These are phyloP conservation scores for Cucurbita argyrosperma DNA, from an alignment of 306 rosid species.

Conservation along the genomic window DNA sequence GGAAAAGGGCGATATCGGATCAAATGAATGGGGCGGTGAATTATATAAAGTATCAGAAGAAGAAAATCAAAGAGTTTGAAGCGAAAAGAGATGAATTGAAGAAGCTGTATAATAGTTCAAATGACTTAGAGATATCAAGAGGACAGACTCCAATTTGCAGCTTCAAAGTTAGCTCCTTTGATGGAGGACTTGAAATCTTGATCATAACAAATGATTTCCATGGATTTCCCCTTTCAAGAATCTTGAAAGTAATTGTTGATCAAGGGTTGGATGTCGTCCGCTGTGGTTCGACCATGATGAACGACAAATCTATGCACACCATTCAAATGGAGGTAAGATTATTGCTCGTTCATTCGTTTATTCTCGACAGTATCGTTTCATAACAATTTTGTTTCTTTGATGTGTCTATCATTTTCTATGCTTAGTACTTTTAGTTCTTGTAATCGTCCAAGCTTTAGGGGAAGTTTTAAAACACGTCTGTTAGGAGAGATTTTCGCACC, in stretches of 20 bases:
- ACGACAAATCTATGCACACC: conserved; percentile 27
- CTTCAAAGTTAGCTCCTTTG: not conserved
- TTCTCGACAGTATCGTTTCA: not conserved
- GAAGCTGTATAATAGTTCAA: conserved; percentile 1
- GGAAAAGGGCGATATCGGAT: conserved; percentile 64
- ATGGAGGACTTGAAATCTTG: conserved; percentile 19
- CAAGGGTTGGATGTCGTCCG: conserved; percentile 27
- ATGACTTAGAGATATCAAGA: not conserved
- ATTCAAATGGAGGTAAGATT: conserved; percentile 29
- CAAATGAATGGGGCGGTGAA: conserved; percentile 49
- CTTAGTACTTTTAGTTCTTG: not conserved
- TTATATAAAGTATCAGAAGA: conserved; percentile 36
- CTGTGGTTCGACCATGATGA: conserved; percentile 18
- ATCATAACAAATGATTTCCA: conserved; percentile 14
- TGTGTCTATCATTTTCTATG: not conserved
- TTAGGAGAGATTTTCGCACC: no score
- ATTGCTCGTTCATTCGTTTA: not conserved
- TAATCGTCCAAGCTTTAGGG: no score
- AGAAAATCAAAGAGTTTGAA: conserved; percentile 25
- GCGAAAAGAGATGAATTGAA: conserved; percentile 34
- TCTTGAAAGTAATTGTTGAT: conserved; percentile 18
- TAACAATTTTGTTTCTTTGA: not conserved
- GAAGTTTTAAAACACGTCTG: no score
- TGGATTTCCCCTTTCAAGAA: conserved; percentile 16
- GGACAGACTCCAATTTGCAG: not conserved